phyloP scores from a whole-genome alignment of 2,329 filamentous ascomycete species.

The Chaetomiaceae sp. region DNA sequence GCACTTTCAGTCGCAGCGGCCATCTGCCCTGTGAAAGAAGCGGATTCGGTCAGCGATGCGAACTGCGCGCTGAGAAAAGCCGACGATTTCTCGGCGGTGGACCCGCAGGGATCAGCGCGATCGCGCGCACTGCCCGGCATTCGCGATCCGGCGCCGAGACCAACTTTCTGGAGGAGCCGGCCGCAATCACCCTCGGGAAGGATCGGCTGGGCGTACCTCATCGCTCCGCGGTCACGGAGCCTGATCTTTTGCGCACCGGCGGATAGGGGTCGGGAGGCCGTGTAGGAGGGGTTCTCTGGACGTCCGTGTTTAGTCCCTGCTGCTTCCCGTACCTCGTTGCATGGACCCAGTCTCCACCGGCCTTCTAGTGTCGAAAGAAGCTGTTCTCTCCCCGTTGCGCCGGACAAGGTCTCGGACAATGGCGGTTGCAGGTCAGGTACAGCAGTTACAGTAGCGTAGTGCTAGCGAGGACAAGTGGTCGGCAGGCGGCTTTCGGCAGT shows the following conservation, averaged over 20 bases:
- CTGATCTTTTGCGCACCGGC: constrained; percentile 14
- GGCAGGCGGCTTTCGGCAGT: constrained; percentile 9
- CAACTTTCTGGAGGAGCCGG: not conserved
- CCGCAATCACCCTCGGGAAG: not conserved
- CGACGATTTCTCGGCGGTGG: not conserved
- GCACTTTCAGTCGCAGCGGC: constrained; percentile 50
- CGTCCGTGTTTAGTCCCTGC: constrained; percentile 10
- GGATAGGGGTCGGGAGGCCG: constrained; percentile 5
- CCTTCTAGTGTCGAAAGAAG: not conserved
- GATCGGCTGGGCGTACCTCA: constrained; percentile 22
- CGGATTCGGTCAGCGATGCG: constrained; percentile 19
- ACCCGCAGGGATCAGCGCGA: not conserved
- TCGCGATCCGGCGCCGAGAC: not conserved
- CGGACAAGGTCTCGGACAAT: constrained; percentile 7
- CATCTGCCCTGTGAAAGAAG: constrained; percentile 41
- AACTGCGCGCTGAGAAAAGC: constrained; percentile 6
- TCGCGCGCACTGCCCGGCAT: not conserved
- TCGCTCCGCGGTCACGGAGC: constrained; percentile 13
- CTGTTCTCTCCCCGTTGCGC: not conserved
- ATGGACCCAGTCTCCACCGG: constrained; percentile 12
- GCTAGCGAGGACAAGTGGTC: not conserved
- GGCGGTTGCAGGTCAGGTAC: too few relatives aligned
- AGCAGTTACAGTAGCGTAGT: too few relatives aligned
- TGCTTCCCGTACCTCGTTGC: constrained; percentile 17
- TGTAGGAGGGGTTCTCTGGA: constrained; percentile 3